phyloP scores from a whole-genome alignment of 345 rosid species.

The Microcos paniculata region DNA sequence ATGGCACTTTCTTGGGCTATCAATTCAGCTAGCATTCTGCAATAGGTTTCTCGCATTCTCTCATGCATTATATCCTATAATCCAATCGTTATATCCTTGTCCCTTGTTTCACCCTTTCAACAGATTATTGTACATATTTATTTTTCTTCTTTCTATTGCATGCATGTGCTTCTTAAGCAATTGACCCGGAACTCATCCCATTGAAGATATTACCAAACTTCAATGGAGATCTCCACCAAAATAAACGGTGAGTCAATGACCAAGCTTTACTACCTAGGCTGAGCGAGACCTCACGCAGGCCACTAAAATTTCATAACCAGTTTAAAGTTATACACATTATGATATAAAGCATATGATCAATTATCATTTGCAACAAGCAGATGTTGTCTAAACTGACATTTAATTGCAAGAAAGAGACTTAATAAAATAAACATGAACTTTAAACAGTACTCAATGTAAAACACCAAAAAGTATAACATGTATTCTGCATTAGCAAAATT shows the following conservation, averaged over 20 bases:
- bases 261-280: not conserved
- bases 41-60: not conserved
- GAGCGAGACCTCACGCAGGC: not conserved
- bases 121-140: not conserved
- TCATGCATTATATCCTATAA: conserved; percentile 1
- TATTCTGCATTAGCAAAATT: not conserved
- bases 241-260: not conserved
- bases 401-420: not conserved
- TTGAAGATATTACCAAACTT: not conserved
- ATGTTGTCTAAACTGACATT: not conserved
- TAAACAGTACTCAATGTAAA: not conserved
- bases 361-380: not conserved
- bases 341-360: not conserved
- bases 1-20: conserved; percentile 6
- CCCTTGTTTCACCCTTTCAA: not conserved
- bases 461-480: not conserved
- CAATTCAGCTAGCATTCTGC: conserved; percentile 3
- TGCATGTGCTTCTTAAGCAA: not conserved
- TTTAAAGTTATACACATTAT: not conserved
- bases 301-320: not conserved
- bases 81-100: not conserved
- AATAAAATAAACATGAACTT: not conserved
- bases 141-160: not conserved
- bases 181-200: not conserved
- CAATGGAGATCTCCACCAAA: not conserved